A percentile compares a stretch with the other conserved stretches of the same genome.
These are phyloP conservation scores for Diophrys sp. DNA, from an alignment of 73 alveolate genomes.

Conservation along the genomic window DNA sequence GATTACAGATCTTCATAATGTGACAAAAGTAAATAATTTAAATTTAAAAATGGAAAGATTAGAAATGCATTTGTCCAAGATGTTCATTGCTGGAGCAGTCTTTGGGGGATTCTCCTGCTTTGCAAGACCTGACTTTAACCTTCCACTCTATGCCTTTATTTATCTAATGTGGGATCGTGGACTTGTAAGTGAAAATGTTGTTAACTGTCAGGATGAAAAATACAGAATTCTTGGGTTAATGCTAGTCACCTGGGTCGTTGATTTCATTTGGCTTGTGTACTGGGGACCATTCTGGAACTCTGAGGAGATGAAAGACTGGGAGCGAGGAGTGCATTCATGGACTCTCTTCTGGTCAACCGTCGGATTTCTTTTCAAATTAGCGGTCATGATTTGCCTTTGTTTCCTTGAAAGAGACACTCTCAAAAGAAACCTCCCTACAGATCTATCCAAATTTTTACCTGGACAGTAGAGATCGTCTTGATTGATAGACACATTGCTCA, in stretches of 20 bases:
- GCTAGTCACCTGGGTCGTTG: slow-evolving; percentile 56
- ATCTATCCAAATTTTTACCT: background rate
- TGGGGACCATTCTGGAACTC: slow-evolving; percentile 71
- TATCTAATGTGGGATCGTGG: slow-evolving; percentile 59
- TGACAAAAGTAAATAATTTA: too few relatives aligned
- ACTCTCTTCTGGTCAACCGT: slow-evolving; percentile 37
- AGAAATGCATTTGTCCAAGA: slow-evolving; percentile 32
- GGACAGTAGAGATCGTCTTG: background rate
- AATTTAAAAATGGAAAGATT: slow-evolving; percentile 5
- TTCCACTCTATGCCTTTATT: slow-evolving; percentile 58
- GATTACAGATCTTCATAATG: too few relatives aligned
- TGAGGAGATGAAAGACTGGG: slow-evolving; percentile 65
- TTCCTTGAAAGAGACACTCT: slow-evolving; percentile 32
- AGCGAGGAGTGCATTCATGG: slow-evolving; percentile 50
- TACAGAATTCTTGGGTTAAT: slow-evolving; percentile 33
- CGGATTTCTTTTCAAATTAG: slow-evolving; percentile 46
- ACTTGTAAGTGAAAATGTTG: slow-evolving; percentile 21
- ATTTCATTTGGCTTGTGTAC: slow-evolving; percentile 58
- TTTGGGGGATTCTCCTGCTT: slow-evolving; percentile 63
- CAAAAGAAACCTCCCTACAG: slow-evolving; percentile 20
- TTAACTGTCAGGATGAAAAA: slow-evolving; percentile 31
- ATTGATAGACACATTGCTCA: too few relatives aligned
- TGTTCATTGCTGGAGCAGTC: slow-evolving; percentile 58
- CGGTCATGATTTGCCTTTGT: slow-evolving; percentile 41
- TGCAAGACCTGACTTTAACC: slow-evolving; percentile 62